phyloP scores from a whole-genome alignment of 2,329 filamentous ascomycete species.

The Didymella arachidicola region DNA sequence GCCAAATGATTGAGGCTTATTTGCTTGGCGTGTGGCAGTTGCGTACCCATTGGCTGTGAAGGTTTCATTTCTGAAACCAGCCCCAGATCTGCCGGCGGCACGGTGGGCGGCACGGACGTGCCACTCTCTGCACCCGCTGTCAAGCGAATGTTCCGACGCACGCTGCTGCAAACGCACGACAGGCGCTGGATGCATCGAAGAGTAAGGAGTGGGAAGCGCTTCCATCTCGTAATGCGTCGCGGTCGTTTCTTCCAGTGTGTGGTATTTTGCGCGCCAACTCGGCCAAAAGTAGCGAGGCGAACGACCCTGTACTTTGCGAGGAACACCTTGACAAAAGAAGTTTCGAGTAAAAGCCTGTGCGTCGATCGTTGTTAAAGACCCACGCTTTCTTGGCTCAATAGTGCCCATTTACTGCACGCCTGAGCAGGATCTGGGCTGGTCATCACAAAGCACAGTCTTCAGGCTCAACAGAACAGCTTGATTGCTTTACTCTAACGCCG shows the following conservation, averaged over 20 bases:
- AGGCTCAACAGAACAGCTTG: not conserved
- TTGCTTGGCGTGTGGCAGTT: slow-evolving; percentile 37
- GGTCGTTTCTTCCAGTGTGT: not conserved
- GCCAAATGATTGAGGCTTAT: slow-evolving; percentile 38
- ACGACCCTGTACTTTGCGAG: not conserved
- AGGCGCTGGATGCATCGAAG: slow-evolving; percentile 3
- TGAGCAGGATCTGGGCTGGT: not conserved
- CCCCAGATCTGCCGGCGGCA: slow-evolving; percentile 25
- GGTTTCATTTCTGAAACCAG: slow-evolving; percentile 30
- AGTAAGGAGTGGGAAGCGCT: not conserved
- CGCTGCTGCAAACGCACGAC: not conserved
- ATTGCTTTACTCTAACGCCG: not conserved
- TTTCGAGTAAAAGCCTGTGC: not conserved
- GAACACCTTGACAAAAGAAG: not conserved
- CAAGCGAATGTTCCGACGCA: slow-evolving; percentile 3
- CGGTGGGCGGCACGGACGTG: slow-evolving; percentile 14
- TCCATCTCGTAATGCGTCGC: not conserved
- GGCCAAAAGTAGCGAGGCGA: not conserved
- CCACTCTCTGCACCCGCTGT: slow-evolving; percentile 9
- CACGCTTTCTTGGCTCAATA: not conserved
- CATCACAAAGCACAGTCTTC: not conserved
- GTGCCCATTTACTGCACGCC: not conserved
- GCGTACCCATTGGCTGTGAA: slow-evolving; percentile 47
- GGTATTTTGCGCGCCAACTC: not conserved
- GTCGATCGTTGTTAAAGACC: not conserved